Conservation (phyloP, 371 early-diverging fungal species). For the Cokeromyces recurvatus region DNA sequence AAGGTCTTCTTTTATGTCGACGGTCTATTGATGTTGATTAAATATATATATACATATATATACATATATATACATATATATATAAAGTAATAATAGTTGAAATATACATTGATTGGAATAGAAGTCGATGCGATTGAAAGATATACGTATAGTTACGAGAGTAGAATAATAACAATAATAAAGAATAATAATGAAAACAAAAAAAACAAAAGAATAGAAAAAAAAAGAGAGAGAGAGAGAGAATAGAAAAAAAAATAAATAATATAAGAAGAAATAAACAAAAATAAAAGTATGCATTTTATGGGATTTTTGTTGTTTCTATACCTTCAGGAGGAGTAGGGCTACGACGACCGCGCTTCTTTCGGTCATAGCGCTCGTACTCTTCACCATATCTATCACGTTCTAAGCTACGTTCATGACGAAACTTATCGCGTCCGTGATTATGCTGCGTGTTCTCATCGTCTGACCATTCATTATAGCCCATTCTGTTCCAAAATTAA, state of each 20-base stretch:
- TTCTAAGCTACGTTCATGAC: constrained; percentile 68
- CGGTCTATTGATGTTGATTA: too few species aligned
- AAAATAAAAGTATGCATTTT: neutral
- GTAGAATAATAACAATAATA: neutral
- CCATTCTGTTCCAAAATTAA: too few species aligned
- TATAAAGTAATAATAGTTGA: too few species aligned
- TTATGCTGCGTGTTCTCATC: constrained; percentile 46
- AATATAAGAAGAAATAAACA: constrained; percentile 2
- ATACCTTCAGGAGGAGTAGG: constrained; percentile 50
- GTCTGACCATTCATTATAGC: constrained; percentile 48
- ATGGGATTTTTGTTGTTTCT: neutral
- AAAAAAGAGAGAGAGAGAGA: neutral
- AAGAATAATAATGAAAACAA: neutral
- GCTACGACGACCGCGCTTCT: constrained; percentile 38
- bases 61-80: too few species aligned
- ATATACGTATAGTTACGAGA: too few species aligned
- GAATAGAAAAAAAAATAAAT: constrained; percentile 1
- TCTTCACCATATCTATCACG: constrained; percentile 60
- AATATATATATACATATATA: too few species aligned
- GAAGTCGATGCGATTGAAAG: too few species aligned
- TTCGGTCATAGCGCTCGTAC: constrained; percentile 42
- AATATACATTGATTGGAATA: too few species aligned
- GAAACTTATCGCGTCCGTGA: constrained; percentile 64
- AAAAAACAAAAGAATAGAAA: neutral
- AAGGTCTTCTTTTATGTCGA: constrained; percentile 48